Evolutionary conservation across 208 protist genomes (phyloP).

Genomic region (Trypanosoma rangeli): DNA sequence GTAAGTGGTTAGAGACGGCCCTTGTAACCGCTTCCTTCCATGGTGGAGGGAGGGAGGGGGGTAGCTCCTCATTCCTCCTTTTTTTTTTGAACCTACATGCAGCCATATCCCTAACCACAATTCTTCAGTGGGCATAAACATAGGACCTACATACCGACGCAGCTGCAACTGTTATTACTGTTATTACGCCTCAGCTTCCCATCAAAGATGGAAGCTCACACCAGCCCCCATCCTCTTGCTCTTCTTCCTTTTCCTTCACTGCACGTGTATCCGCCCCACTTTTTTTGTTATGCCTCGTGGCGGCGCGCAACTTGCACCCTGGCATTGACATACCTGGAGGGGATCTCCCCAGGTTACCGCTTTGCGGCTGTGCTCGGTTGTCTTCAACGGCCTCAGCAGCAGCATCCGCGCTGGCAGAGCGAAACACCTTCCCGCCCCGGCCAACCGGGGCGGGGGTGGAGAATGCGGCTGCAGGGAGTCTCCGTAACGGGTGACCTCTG

Average conservation of each 20-base stretch:
- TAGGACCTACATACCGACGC: background rate
- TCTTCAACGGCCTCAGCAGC: background rate
- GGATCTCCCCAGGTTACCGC: too few species aligned
- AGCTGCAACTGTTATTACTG: background rate
- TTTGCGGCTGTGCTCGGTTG: background rate
- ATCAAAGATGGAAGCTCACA: slow-evolving; percentile 16
- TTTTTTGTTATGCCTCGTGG: too few species aligned
- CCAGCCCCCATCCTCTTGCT: background rate
- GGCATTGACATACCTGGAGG: too few species aligned
- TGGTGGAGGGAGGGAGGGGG: background rate
- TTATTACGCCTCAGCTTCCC: slow-evolving; percentile 4
- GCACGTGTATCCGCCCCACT: background rate
- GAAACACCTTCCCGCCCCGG: background rate
- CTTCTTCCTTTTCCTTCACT: background rate
- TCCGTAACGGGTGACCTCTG: background rate
- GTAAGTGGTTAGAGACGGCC: background rate
- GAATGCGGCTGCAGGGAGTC: background rate
- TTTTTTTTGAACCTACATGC: too few species aligned
- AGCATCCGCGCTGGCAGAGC: slow-evolving; percentile 14
- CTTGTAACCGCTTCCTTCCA: background rate
- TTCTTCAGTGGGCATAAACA: too few species aligned
- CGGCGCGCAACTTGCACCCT: too few species aligned
- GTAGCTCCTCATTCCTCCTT: background rate
- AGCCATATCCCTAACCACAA: too few species aligned
- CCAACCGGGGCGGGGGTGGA: background rate